A percentile compares a stretch with the other conserved stretches of the same genome.
phyloP scores from a whole-genome alignment of 1,139 yeast species.

The Diutina mesorugosa region DNA sequence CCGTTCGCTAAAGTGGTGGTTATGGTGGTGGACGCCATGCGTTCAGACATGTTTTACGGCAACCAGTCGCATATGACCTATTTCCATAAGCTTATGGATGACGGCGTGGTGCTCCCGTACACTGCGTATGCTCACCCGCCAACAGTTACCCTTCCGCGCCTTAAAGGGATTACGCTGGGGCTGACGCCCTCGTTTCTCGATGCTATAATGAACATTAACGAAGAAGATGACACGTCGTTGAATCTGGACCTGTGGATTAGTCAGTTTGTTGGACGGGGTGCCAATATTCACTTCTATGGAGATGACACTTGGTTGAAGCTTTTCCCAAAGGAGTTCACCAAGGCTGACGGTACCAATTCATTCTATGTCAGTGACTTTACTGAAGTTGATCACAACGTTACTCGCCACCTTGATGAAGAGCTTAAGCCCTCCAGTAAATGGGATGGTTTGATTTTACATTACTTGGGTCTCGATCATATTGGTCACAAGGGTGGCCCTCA shows the following conservation, averaged over 20 bases:
- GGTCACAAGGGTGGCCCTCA: constrained; percentile 94
- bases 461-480: constrained; percentile 89
- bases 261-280: constrained; percentile 41
- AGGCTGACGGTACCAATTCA: constrained; percentile 79
- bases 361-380: constrained; percentile 91
- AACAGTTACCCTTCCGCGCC: constrained; percentile 68
- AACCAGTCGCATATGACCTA: constrained; percentile 44
- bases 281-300: constrained; percentile 66
- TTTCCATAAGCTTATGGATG: constrained; percentile 52
- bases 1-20: constrained; percentile 59
- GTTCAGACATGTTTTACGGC: constrained; percentile 70
- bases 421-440: constrained; percentile 31
- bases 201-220: constrained; percentile 88
- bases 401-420: constrained; percentile 64
- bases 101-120: constrained; percentile 69
- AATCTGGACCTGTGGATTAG: constrained; percentile 78
- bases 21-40: constrained; percentile 86
- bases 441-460: constrained; percentile 85
- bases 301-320: constrained; percentile 96
- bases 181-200: constrained; percentile 71
- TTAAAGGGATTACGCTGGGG: constrained; percentile 73
- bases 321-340: constrained; percentile 55
- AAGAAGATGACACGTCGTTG: constrained; percentile 41
- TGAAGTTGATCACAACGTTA: constrained; percentile 87
- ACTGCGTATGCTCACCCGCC: constrained; percentile 89